Conservation (phyloP, 2,329 filamentous ascomycete species). For the Arthrocladium fulminans region DNA sequence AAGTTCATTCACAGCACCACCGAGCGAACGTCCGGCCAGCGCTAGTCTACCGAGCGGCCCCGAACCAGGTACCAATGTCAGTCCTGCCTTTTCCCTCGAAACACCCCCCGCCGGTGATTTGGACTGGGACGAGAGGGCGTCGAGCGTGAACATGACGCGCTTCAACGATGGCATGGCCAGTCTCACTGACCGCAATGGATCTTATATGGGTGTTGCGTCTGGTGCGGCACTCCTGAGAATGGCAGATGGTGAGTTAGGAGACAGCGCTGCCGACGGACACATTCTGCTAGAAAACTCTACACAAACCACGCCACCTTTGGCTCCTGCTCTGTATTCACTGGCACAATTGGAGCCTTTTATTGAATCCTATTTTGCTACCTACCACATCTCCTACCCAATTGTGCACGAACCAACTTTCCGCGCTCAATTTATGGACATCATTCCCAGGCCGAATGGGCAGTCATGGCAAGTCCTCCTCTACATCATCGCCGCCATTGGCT, state of each 20-base stretch:
- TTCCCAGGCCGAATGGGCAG: slow-evolving; percentile 15
- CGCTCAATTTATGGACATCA: slow-evolving; percentile 14
- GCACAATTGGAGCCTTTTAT: slow-evolving; percentile 17
- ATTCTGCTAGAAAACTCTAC: not conserved
- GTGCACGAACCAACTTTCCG: slow-evolving; percentile 26
- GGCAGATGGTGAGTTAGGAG: slow-evolving; percentile 1
- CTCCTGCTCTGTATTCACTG: slow-evolving; percentile 4
- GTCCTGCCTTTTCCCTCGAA: slow-evolving; percentile 12
- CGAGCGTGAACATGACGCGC: slow-evolving; percentile 42
- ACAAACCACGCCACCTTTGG: slow-evolving; percentile 1
- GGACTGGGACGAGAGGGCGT: slow-evolving; percentile 24
- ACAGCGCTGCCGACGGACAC: not conserved
- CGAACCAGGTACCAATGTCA: not conserved
- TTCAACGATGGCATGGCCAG: slow-evolving; percentile 41
- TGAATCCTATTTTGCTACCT: slow-evolving; percentile 24
- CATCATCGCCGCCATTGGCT: slow-evolving; percentile 24
- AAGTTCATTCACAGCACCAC: not conserved
- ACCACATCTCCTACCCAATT: slow-evolving; percentile 24
- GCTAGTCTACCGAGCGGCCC: not conserved
- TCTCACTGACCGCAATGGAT: slow-evolving; percentile 12
- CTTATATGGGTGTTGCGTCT: slow-evolving; percentile 13
- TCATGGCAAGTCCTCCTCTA: slow-evolving; percentile 23
- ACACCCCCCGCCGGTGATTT: slow-evolving; percentile 8
- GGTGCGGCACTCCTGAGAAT: slow-evolving; percentile 11
- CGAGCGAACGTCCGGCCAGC: not conserved